Base-by-base conservation (phyloP, 164 flowering plant species). In the Vitis labrusca region DNA sequence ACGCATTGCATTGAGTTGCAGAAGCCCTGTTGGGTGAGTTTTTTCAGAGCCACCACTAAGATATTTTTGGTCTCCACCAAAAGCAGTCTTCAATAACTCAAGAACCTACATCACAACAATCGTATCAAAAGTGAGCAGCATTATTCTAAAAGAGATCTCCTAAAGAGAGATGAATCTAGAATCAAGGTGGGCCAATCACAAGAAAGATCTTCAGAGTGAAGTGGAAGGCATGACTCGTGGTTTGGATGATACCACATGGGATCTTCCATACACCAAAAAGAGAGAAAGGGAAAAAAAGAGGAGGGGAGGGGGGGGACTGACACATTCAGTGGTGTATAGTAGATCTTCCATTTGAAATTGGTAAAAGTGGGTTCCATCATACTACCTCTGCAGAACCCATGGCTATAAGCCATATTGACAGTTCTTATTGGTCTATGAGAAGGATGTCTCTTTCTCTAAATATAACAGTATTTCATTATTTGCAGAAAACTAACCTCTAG, bases 1-100 rank as follows among this genome's bases (percentile, higher is more conserved):
- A 30, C 98, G 99, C 93, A 96, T 76, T 56, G 97, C 93, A 82
- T 88, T 92, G 66, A 92, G 96, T 78, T 88, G 91, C 78, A 91
- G 77, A 57, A 86, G 80, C 68, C 98, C 99, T 80, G 61, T 88
- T 68, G 94, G 93, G 37, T 78, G 77, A 49, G 71, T 76, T 78
- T 74, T 77, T 67, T 71, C 84, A 27, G 80, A 63, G 63, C 60
- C 64, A 69, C 75, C 51, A 67, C 30, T 32, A 63, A 48, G 64
- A 65, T 64, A 79, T 58, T 77, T 80, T 57, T 70, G 53, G 78
- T 82, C 82, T 74, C 77, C 76, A 16, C 75, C 69, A 64, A 91
- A 77, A 56, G 80, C 86, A 77, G 73, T 79, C 86, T 82, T 93
- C 82, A 96, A 71, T 63, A 96, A 70, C 62, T 83, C 86, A 79